Evolutionary conservation across 805 yeast genomes (phyloP), one percentile per base, ranked within the genome.

Genomic region (Candida lessepsii): DNA sequence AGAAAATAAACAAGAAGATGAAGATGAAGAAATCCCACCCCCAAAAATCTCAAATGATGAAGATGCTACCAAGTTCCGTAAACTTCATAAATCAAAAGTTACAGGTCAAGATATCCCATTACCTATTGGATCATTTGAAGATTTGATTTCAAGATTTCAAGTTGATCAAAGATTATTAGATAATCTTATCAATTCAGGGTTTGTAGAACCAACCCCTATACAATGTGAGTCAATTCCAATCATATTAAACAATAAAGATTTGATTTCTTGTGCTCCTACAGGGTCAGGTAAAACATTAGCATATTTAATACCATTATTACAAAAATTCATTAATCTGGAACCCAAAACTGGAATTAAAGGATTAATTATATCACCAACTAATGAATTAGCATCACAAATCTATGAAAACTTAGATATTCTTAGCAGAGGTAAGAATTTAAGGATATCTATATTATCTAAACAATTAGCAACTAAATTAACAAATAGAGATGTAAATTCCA

Each of bases 271-370:
- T 71, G 97, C 98, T 0, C 98, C 98, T 34, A 93, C 99, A 1
- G 99, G 99, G 52, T 88, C 97, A 4, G 99, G 99, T 71, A 93
- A 93, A 59, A 93, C 99, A 0, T 69, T 93, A 35, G 95, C 97
- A 21, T 93, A 85, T 57, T 66, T 86, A 41, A 77, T 89, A 13
- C 99, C 99, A 3, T 52, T 91, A 51, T 62, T 93, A 15, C 93
- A 86, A 50, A 54, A 61, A 34, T 47, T 68, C 17, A 33, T 69
- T 13, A 42, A 53, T 20, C 51, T 54, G 21, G 51, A 60, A 17
- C 37, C 39, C n/a, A 63, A 67, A 35, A 60, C 67, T 42, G 86
- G 85, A 1, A 68, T 86, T 8, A 71, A 84, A 49, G 95, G 95
- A 0, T 65, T 93, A 37, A 78, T 93, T 7, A 76, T 93, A 9